Base-by-base conservation (phyloP, 495 filamentous ascomycete genomes). In the Penicillium odoratum region DNA sequence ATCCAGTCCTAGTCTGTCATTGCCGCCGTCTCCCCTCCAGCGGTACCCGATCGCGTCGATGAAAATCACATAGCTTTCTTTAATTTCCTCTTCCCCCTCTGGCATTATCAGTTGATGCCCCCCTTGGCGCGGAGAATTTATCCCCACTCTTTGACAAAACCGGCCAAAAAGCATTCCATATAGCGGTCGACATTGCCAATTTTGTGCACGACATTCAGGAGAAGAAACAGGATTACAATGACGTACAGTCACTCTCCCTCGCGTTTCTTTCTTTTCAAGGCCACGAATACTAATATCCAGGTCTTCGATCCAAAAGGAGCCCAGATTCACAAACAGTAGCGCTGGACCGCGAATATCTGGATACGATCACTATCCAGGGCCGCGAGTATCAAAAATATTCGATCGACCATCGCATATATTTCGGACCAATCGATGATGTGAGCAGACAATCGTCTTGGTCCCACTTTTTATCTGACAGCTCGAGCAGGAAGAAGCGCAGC, bases 391-490 rank as follows among this genome's bases (percentile, higher is more conserved):
- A 94, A 63, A 83, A 82, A 64, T 87, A 85, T 73, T 84, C 90
- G 29, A 73, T 97, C 54, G 84, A 90, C 34, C 81, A 90, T 56
- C 76, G 76, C 36, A 84, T 87, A 60, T 93, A 91, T 63, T 88
- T 91, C 61, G 85, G 86, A 33, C 93, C 93, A 2, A 78, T 94
- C 21, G 93, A 98, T 72, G 88, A 93, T 76, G 93, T 95, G 80
- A 69, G 77, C n/a, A 16, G n/a, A 21, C 4, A 8, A 15, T 26
- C 8, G 26, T 49, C 30, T 30, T 43, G n/a, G 26, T 7, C 21
- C 45, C 11, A 30, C 13, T 43, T 45, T 31, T 33, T n/a, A 15
- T 43, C 62, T 73, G 52, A 71, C 55, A 36, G 25, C 11, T 42
- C n/a, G 47, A 45, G 13, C 60, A 98, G 93, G 87, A 88, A 62